Base-by-base conservation (phyloP, 2,329 filamentous ascomycete species). In the Arthrinium puccinioides region DNA sequence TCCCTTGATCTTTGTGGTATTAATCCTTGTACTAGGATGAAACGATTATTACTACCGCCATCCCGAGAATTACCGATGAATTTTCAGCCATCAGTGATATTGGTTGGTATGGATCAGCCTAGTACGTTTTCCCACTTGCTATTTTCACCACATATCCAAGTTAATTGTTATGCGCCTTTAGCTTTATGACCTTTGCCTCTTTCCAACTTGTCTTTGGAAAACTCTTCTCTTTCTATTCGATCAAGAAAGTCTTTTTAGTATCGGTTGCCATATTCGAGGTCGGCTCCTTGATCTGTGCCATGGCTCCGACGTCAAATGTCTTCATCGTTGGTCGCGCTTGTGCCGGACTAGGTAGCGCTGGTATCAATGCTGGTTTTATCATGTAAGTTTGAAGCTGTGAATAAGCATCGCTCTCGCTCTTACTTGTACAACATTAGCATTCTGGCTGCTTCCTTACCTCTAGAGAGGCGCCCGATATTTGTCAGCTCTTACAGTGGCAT, bases 281-380 rank as follows among this genome's bases (percentile, higher is more conserved):
- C 32, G 51, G 51, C 6, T 49, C 46, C 14, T 24, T 50, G n/a
- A 40, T 54, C 19, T 50, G 49, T 23, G 51, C 48, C 9, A 31
- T 42, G 2, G 51, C 51, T 13, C 49, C 51, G 11, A 48, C 27
- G n/a, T 50, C 50, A 8, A 46, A 42, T 13, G 46, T 48, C 10
- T 43, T 54, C n/a, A 53, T 54, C 21, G 37, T 51, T 9, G 51
- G 49, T n/a, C 47, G 51, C 24, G 50, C 49, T 15, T 25, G 53
- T 5, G 45, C 48, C 32, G 51, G 51, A 29, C 18, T 48, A 18
- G 49, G 50, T 1, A 29, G 32, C 20, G 41, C 41, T 13, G 41
- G 41, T 9, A 25, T 37, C 6, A 20, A 23, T 9, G 24, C 23
- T 10, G 41, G 41, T n/a, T n/a, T n/a, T n/a, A n/a, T n/a, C n/a